phyloP scores from a whole-genome alignment of 192 early-diverging fungal species.

The Physocladia obscura region DNA sequence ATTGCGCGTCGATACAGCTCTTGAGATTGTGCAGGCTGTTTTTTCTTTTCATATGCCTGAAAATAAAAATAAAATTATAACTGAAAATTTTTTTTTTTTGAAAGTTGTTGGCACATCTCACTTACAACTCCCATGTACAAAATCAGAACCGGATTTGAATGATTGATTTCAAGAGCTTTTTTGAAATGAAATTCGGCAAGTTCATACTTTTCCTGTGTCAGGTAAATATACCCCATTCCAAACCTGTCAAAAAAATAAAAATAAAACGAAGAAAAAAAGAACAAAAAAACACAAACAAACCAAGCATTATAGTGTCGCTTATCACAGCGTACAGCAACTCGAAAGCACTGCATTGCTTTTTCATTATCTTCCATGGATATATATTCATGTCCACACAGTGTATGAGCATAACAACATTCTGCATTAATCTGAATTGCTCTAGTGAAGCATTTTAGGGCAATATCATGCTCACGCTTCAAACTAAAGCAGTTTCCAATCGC shows the following conservation, averaged over 20 bases:
- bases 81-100: background rate
- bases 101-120: background rate
- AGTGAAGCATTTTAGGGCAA: slow-evolving; percentile 74
- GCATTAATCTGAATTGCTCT: slow-evolving; percentile 73
- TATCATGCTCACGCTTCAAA: slow-evolving; percentile 71
- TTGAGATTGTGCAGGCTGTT: slow-evolving; percentile 56
- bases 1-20: slow-evolving; percentile 62
- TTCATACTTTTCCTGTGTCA: slow-evolving; percentile 70
- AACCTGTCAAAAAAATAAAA: slow-evolving; percentile 48
- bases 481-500: slow-evolving; percentile 51
- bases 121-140: slow-evolving; percentile 71
- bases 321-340: slow-evolving; percentile 69
- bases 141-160: slow-evolving; percentile 68
- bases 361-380: slow-evolving; percentile 72
- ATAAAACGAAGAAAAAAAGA: slow-evolving; percentile 4
- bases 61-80: background rate
- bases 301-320: slow-evolving; percentile 81
- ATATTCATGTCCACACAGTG: slow-evolving; percentile 82
- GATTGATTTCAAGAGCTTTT: slow-evolving; percentile 71
- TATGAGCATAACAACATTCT: slow-evolving; percentile 75
- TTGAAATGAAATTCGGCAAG: slow-evolving; percentile 73
- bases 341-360: slow-evolving; percentile 70
- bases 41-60: slow-evolving; percentile 44
- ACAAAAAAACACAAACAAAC: slow-evolving; percentile 47
- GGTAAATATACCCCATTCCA: slow-evolving; percentile 74